Base-by-base conservation (phyloP, 768 basidiomycete species). In the Obba rivulosa region DNA sequence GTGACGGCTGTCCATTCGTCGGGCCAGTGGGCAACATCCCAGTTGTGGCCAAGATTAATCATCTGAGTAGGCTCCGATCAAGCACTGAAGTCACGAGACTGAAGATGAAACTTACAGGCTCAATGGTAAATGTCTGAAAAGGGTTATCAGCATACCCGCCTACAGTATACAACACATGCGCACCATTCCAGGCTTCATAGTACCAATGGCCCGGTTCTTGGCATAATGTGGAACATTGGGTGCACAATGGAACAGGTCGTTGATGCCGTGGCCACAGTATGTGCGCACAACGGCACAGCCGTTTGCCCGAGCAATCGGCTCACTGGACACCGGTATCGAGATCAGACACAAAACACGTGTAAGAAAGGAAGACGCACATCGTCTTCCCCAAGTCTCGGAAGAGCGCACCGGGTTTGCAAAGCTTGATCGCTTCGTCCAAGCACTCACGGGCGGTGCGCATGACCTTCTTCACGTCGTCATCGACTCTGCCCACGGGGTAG, bases 1-100 rank as follows among this genome's bases (percentile, higher is more conserved):
- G 96, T 99, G 18, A 87, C 91, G 1, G 94, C 92, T 2, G 95
- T 98, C 95, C 95, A 98, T 61, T 92, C 85, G 65, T 95, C 92
- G 25, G 86, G 85, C 93, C 93, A 92, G 62, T 92, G 90, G 18
- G 83, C 73, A 46, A 81, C 79, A 24, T 79, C 79, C 82, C 85
- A 87, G 53, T 74, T 80, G 44, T 76, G 74, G 4, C 94, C 94
- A 17, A 91, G 65, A 65, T 97, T 97, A 56, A 96, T 83, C 94
- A 97, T 97, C 80, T 95, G 65, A 44, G 59, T 58, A 42, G 47
- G 13, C n/a, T 21, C 31, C 20, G 24, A 37, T n/a, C 14, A 17
- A 47, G 16, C 40, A 45, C 22, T 40, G 38, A 31, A 45, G 18
- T 44, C 39, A 49, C 35, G 34, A 49, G 41, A 53, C 42, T 18